Base-by-base conservation (phyloP, 345 rosid genomes). In the Populus nigra region DNA sequence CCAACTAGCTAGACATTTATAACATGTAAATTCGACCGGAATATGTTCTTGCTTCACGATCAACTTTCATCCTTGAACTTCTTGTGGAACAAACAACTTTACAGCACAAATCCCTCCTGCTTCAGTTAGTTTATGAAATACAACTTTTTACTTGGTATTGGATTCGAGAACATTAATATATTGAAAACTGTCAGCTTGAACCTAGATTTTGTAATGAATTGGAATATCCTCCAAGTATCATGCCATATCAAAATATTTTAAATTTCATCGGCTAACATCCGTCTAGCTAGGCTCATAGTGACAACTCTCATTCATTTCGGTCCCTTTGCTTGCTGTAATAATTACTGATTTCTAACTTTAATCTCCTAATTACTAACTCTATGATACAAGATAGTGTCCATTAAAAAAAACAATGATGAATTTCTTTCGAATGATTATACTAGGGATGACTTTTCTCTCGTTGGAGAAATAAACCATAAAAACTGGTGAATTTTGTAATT, bases 21-120 rank as follows among this genome's bases (percentile, higher is more conserved):
- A 66, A 66, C 53, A 72, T 73, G 11, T 45, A 69, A 6, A 35
- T 11, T 62, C 25, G 25, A 36, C 31, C 10, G 50, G 78, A 45
- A 74, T 75, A 41, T 36, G 71, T 65, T 74, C 83, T 15, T 47
- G 53, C 53, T 47, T 47, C 53, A 47, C 53, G 53, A 29, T 27
- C 15, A 63, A 12, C 16, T 63, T 63, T 13, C 67, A 63, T 11
- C 67, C 67, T 63, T 27, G 8, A 63, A 63, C 15, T 63, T 8
- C 33, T 5, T 63, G 67, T 22, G 67, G 31, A 63, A 63, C 31
- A 47, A 47, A 47, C 53, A 12, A 1, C 53, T 53, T 53, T 53
- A 53, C 59, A 53, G 59, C 22, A 50, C 8, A 18, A 18, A 20
- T 1, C n/a, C n/a, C 59, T 53, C 9, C 7, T 53, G 59, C 59